Percentiles rank a stretch among this genome's conserved stretches.
phyloP scores from a whole-genome alignment of 257 asterid species.

The Paulownia fortunei region DNA sequence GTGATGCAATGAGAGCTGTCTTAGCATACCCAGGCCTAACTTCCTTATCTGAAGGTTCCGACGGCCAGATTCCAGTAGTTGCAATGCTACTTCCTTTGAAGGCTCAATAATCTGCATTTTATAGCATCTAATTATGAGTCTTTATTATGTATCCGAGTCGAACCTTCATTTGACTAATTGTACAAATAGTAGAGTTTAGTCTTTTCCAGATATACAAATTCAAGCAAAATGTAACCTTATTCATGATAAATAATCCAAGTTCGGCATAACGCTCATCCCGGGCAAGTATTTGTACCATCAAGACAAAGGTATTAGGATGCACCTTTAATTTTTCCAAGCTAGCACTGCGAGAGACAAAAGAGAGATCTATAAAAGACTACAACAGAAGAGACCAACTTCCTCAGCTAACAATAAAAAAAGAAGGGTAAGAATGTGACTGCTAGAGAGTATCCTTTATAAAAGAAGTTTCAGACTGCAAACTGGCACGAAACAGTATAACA shows the following conservation, averaged over 20 bases:
- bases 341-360: conserved; percentile 60
- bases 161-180: conserved; percentile 15
- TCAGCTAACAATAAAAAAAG: not conserved
- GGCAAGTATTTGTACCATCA: conserved; percentile 81
- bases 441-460: too few species aligned
- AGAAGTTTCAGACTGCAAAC: conserved; percentile 6
- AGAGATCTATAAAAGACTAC: conserved; percentile 20
- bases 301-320: conserved; percentile 63
- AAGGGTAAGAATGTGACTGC: conserved; percentile 11
- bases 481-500: not conserved
- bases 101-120: conserved; percentile 86
- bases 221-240: conserved; percentile 61
- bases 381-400: conserved; percentile 14
- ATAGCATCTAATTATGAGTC: conserved; percentile 26
- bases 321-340: conserved; percentile 78
- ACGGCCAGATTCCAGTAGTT: conserved; percentile 81
- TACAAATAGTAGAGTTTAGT: not conserved
- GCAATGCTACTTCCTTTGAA: conserved; percentile 91
- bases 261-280: conserved; percentile 80
- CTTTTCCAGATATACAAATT: not conserved
- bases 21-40: conserved; percentile 85
- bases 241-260: conserved; percentile 74
- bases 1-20: conserved; percentile 78
- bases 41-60: conserved; percentile 71
- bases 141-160: conserved; percentile 3